Base-by-base conservation (phyloP, 345 rosid genomes). In the Citrus glauca region DNA sequence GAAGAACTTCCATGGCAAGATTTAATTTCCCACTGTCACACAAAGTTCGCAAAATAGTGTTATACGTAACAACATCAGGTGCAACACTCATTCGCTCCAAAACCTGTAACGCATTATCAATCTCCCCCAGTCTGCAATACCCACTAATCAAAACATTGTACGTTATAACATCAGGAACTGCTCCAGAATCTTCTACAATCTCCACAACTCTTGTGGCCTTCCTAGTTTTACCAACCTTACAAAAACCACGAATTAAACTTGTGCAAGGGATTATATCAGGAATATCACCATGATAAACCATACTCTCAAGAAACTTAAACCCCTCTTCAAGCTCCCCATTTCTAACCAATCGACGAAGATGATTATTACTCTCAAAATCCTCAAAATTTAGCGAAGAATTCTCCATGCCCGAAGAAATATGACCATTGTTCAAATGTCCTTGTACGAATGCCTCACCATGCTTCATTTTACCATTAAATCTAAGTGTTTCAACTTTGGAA, bases 11-110 rank as follows among this genome's bases (percentile, higher is more conserved):
- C 97, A 93, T 88, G 2, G 98, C 98, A 66, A 84, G 89, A 80
- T 89, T 87, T 81, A 92, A 81, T 62, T 90, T 92, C 69, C 98
- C 98, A 56, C 85, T 76, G 56, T 87, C 91, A 42, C 98, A 95
- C 81, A 95, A 84, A 70, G 90, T 83, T 16, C 95, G 90, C 82
- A 93, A 72, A 69, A 93, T 90, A 1, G 98, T 95, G 45, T 95
- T 93, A 70, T 88, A 93, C 2, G 98, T 93, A 42, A 91, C 97
- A 33, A 93, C 98, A 86, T 95, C 95, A 0, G 98, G 91, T 4
- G 94, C 89, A 78, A 91, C 91, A 55, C 86, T 88, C 98, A 95
- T 93, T 57, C 82, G 85, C 7, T 92, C 94, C 72, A 95, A 85
- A 65, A 93, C 73, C 11, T 50, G 82, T 66, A 95, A 78, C 10